A percentile compares a stretch with the other conserved stretches of the same genome.
Evolutionary conservation across 2,329 filamentous ascomycete genomes (phyloP).

Genomic region (Ascochyta koolunga): DNA sequence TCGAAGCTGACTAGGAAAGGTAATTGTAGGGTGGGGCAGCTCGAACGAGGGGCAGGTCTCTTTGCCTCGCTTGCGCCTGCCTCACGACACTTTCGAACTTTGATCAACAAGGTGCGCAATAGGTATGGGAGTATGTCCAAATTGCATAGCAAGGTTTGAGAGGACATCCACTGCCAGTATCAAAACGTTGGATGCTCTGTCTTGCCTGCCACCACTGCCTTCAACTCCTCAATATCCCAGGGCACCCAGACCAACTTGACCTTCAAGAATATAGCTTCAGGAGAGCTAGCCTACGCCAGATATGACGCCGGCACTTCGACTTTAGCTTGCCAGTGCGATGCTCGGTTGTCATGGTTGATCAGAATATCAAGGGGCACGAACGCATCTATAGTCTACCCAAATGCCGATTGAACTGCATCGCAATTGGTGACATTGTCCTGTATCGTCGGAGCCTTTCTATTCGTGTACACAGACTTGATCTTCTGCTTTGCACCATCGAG

Average conservation of each 20-base stretch:
- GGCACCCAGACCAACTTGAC: slow-evolving; percentile 27
- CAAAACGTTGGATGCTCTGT: slow-evolving; percentile 19
- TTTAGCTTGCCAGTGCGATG: no score
- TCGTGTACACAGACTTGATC: background rate
- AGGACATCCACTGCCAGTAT: background rate
- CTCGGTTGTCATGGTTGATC: no score
- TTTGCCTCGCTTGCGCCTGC: slow-evolving; percentile 6
- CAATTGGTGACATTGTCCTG: slow-evolving; percentile 21
- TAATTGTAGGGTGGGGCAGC: slow-evolving; percentile 19
- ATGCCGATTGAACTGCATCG: slow-evolving; percentile 18
- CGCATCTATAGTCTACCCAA: slow-evolving; percentile 7
- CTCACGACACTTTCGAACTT: background rate
- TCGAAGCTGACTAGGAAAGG: slow-evolving; percentile 11
- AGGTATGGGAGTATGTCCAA: background rate
- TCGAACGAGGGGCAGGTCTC: slow-evolving; percentile 5
- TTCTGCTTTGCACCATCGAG: background rate
- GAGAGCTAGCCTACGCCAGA: slow-evolving; percentile 37
- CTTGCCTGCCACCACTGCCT: slow-evolving; percentile 22
- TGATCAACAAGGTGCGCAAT: background rate
- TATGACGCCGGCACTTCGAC: slow-evolving; percentile 36
- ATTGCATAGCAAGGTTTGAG: background rate
- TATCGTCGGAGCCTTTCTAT: slow-evolving; percentile 6
- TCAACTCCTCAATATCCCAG: slow-evolving; percentile 40
- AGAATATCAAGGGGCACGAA: slow-evolving; percentile 22
- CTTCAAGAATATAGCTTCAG: slow-evolving; percentile 23